phyloP scores from a whole-genome alignment of 1,284 basidiomycete genomes.

The Calocybe gambosa region DNA sequence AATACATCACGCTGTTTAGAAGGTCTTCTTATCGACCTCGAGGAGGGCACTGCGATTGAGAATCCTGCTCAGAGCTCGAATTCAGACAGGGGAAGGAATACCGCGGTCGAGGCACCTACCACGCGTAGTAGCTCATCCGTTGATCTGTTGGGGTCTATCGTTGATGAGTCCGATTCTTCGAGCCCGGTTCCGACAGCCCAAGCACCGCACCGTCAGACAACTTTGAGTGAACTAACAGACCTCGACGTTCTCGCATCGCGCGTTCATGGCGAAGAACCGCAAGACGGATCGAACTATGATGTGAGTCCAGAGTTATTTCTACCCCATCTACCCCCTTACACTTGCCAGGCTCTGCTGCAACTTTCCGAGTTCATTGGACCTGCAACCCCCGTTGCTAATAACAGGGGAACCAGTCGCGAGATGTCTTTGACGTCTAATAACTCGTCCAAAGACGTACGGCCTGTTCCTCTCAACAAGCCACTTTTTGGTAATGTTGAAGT shows the following conservation, averaged over 20 bases:
- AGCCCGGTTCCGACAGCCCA: neutral
- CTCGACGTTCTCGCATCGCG: slow-evolving; percentile 53
- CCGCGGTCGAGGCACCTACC: slow-evolving; percentile 3
- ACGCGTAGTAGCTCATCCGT: slow-evolving; percentile 17
- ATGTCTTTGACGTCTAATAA: slow-evolving; percentile 1
- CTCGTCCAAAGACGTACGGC: slow-evolving; percentile 1
- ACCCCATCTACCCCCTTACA: slow-evolving; percentile 2
- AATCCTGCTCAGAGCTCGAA: slow-evolving; percentile 1
- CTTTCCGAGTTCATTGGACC: slow-evolving; percentile 62
- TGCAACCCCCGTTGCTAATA: slow-evolving; percentile 26
- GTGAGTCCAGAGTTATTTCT: slow-evolving; percentile 30
- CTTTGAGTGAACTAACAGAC: slow-evolving; percentile 47
- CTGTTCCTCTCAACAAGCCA: slow-evolving; percentile 21
- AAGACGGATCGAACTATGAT: slow-evolving; percentile 50
- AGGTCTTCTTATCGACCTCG: slow-evolving; percentile 40
- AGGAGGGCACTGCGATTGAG: slow-evolving; percentile 21
- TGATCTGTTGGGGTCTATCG: slow-evolving; percentile 12
- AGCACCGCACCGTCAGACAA: slow-evolving; percentile 4
- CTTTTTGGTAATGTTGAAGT: slow-evolving; percentile 60
- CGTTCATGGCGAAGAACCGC: slow-evolving; percentile 32
- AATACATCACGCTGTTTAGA: slow-evolving; percentile 28
- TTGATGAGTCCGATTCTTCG: slow-evolving; percentile 4
- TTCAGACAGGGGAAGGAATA: neutral
- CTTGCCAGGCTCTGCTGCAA: slow-evolving; percentile 45
- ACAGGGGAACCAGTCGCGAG: slow-evolving; percentile 3